These are phyloP conservation scores for Hebeloma cylindrosporum DNA, from an alignment of 768 basidiomycete genomes.

Conservation along the genomic window DNA sequence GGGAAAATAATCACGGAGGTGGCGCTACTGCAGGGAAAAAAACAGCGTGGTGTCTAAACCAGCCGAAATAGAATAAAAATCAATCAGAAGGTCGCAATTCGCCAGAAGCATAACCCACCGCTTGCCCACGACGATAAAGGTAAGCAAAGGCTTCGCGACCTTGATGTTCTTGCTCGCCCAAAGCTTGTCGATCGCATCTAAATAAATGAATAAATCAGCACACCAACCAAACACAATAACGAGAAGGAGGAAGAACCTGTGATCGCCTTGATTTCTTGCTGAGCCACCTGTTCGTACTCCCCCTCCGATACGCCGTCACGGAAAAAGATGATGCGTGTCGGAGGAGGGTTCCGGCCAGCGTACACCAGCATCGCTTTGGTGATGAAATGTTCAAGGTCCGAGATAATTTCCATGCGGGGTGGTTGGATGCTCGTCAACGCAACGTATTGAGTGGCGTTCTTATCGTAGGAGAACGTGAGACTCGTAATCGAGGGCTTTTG, in stretches of 20 bases:
- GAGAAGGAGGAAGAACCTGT: constrained; percentile 30
- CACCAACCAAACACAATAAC: background rate
- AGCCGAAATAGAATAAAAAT: background rate
- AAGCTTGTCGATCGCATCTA: constrained; percentile 18
- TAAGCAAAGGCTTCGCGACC: constrained; percentile 38
- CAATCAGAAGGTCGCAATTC: constrained; percentile 23
- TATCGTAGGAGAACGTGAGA: constrained; percentile 57
- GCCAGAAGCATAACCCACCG: constrained; percentile 58
- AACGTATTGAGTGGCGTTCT: constrained; percentile 43
- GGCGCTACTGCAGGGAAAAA: constrained; percentile 18
- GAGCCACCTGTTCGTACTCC: constrained; percentile 35
- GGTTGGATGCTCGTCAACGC: constrained; percentile 42
- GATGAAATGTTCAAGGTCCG: constrained; percentile 29
- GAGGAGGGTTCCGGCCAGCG: constrained; percentile 16
- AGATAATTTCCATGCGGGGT: constrained; percentile 48
- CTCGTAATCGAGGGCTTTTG: constrained; percentile 55
- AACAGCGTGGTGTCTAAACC: constrained; percentile 29
- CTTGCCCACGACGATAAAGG: constrained; percentile 64
- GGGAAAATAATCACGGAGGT: background rate
- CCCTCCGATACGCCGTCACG: constrained; percentile 50
- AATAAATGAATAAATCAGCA: background rate
- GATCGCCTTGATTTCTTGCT: constrained; percentile 47
- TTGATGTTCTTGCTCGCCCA: constrained; percentile 7
- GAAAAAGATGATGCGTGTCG: constrained; percentile 41
- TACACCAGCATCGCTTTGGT: constrained; percentile 21